These are phyloP conservation scores for Trichosporon ovoides DNA, from an alignment of 1,284 basidiomycete genomes.

Conservation along the genomic window DNA sequence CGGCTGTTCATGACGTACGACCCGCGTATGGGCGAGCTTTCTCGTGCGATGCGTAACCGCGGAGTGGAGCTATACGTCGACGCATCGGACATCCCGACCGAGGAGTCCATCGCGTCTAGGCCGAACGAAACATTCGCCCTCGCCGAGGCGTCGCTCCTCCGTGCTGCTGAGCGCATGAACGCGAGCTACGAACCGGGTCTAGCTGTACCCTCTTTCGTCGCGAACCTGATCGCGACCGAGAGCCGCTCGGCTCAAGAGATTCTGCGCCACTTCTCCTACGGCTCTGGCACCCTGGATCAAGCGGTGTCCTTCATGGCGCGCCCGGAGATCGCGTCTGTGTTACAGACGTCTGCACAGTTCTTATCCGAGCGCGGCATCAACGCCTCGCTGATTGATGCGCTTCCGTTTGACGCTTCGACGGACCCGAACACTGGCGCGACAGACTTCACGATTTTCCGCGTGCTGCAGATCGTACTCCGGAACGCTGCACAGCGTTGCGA, in stretches of 20 bases:
- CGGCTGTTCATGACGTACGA: slow-evolving; percentile 93
- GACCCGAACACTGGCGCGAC: slow-evolving; percentile 30
- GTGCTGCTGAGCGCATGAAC: slow-evolving; percentile 4
- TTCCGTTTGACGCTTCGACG: slow-evolving; percentile 31
- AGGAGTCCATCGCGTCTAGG: background rate
- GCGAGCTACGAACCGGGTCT: slow-evolving; percentile 3
- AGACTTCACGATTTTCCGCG: slow-evolving; percentile 20
- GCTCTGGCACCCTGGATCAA: background rate
- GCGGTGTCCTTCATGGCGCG: background rate
- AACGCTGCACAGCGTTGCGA: slow-evolving; percentile 20
- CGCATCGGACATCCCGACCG: background rate
- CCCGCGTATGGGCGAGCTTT: slow-evolving; percentile 85
- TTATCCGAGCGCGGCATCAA: slow-evolving; percentile 10
- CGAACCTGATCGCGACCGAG: slow-evolving; percentile 14
- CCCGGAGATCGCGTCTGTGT: background rate
- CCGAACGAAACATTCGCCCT: slow-evolving; percentile 9
- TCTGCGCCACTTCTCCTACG: background rate
- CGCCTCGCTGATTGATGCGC: slow-evolving; percentile 4
- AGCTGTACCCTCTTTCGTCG: slow-evolving; percentile 5
- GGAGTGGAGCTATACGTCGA: slow-evolving; percentile 71
- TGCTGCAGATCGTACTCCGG: slow-evolving; percentile 29
- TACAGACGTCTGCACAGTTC: slow-evolving; percentile 9
- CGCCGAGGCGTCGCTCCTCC: slow-evolving; percentile 10
- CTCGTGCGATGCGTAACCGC: slow-evolving; percentile 96
- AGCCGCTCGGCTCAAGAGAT: slow-evolving; percentile 6